A percentile compares a stretch with the other conserved stretches of the same genome.
phyloP scores from a whole-genome alignment of 1,284 basidiomycete genomes.

The Entoloma clypeatum region DNA sequence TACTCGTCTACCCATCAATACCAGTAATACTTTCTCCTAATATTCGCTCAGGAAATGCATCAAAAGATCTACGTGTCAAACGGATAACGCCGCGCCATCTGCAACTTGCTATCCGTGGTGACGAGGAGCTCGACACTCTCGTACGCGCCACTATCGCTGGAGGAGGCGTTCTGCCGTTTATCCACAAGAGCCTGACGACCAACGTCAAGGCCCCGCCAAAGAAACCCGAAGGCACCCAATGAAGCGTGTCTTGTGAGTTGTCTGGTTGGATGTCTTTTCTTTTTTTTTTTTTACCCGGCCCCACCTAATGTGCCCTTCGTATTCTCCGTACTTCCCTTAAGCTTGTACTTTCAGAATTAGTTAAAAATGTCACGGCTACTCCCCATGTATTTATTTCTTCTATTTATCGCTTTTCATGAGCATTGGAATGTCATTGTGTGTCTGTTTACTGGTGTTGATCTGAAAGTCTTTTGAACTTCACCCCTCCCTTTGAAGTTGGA shows the following conservation, averaged over 20 bases:
- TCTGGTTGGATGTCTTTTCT: not conserved
- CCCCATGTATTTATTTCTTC: too few species aligned
- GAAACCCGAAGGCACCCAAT: conserved; percentile 35
- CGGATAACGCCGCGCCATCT: conserved; percentile 94
- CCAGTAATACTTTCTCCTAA: conserved; percentile 1
- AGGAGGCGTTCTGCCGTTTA: conserved; percentile 93
- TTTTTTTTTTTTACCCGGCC: not conserved
- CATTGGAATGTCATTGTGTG: too few species aligned
- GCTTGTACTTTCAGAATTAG: too few species aligned
- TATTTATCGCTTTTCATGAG: too few species aligned
- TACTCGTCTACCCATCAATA: conserved; percentile 31
- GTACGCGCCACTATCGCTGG: conserved; percentile 72
- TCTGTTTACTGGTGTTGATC: too few species aligned
- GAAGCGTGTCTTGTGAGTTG: too few species aligned
- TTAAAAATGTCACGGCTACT: too few species aligned
- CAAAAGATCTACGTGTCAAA: conserved; percentile 94
- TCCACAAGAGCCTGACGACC: conserved; percentile 81
- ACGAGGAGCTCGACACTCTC: conserved; percentile 86
- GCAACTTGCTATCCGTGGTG: conserved; percentile 92
- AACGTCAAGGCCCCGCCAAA: conserved; percentile 35
- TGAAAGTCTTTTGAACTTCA: too few species aligned
- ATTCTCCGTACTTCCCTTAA: not conserved
- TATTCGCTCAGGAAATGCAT: conserved; percentile 76
- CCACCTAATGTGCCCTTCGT: not conserved
- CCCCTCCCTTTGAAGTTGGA: too few species aligned